Conservation (phyloP, 495 filamentous ascomycete species). For the Tuber indicum region DNA sequence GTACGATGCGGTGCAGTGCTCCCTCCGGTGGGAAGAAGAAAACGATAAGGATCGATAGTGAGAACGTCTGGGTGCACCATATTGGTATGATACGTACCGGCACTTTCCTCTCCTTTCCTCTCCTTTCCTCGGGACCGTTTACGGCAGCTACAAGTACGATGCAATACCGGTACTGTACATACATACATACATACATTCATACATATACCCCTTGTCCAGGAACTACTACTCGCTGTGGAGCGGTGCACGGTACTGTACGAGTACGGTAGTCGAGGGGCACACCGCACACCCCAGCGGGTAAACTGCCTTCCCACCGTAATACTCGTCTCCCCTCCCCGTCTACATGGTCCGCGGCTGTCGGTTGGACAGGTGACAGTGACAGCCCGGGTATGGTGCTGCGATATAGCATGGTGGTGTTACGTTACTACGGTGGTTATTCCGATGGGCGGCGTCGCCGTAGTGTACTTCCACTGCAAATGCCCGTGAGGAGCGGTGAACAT, state of each 20-base stretch:
- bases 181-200: too few relatives aligned
- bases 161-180: too few relatives aligned
- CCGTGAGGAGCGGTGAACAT: not conserved
- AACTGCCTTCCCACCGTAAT: not conserved
- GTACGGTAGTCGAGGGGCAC: not conserved
- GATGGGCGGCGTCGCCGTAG: not conserved
- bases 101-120: not conserved
- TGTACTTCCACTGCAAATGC: not conserved
- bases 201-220: too few relatives aligned
- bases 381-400: not conserved
- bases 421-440: constrained; percentile 1
- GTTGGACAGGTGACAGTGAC: not conserved
- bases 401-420: not conserved
- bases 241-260: not conserved
- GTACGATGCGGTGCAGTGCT: not conserved
- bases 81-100: too few relatives aligned
- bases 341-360: not conserved
- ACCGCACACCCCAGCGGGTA: not conserved
- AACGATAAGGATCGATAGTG: not conserved
- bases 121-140: not conserved
- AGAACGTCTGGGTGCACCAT: not conserved
- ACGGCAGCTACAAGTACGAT: too few relatives aligned
- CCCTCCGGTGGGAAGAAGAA: not conserved
- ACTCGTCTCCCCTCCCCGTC: not conserved
- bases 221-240: not conserved